Evolutionary conservation across 345 rosid genomes (phyloP).

Genomic region (Psidium guajava): DNA sequence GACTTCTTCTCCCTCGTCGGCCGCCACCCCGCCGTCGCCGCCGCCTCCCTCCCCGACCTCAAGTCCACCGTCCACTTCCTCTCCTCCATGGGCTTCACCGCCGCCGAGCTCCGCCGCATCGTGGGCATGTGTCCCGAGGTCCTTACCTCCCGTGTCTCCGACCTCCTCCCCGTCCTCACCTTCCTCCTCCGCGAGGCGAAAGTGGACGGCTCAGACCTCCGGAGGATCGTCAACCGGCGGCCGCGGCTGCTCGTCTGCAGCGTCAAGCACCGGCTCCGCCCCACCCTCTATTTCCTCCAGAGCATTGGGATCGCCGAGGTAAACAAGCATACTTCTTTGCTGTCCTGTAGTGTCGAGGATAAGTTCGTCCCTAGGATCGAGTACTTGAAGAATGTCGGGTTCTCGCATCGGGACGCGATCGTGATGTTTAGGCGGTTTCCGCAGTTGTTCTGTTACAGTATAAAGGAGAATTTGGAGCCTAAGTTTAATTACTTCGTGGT

Average conservation of each 20-base stretch:
- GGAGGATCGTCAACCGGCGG: constrained; percentile 54
- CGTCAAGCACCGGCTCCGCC: constrained; percentile 52
- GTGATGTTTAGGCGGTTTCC: constrained; percentile 75
- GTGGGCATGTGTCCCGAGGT: constrained; percentile 71
- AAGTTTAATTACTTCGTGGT: constrained; percentile 47
- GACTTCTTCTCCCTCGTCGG: constrained; percentile 53
- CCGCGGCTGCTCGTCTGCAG: constrained; percentile 68
- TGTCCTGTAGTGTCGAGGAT: constrained; percentile 73
- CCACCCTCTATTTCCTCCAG: constrained; percentile 72
- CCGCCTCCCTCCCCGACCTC: constrained; percentile 33
- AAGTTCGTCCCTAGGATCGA: constrained; percentile 61
- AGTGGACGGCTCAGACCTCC: constrained; percentile 41
- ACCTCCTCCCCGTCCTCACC: constrained; percentile 52
- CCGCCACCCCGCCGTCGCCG: constrained; percentile 45
- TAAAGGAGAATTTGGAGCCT: constrained; percentile 56
- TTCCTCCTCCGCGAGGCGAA: constrained; percentile 87
- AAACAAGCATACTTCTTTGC: constrained; percentile 50
- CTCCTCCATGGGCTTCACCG: constrained; percentile 38
- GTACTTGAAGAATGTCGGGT: constrained; percentile 56
- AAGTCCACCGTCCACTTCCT: constrained; percentile 59
- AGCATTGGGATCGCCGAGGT: constrained; percentile 65
- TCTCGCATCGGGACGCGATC: constrained; percentile 37
- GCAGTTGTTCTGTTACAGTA: constrained; percentile 63
- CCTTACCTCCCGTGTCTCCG: constrained; percentile 26
- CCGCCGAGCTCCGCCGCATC: constrained; percentile 53